Conservation (phyloP, 2,329 filamentous ascomycete species). For the Elsinoe perseae region DNA sequence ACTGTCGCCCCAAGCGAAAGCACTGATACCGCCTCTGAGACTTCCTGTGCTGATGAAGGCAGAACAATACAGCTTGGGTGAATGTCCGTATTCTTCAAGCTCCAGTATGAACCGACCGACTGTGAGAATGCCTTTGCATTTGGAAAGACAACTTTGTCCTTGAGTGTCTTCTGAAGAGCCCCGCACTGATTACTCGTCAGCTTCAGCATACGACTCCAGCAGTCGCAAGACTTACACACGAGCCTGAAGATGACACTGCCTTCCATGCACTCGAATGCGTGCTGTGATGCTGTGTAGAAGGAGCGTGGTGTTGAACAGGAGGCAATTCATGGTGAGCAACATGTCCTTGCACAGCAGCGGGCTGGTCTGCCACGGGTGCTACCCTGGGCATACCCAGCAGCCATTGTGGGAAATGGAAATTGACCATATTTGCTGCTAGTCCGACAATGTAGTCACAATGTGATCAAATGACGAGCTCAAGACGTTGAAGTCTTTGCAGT, state of each 20-base stretch:
- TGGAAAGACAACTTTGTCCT: slow-evolving; percentile 15
- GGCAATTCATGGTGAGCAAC: slow-evolving; percentile 3
- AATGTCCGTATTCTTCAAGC: slow-evolving; percentile 17
- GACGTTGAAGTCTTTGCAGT: neutral
- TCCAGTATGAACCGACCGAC: slow-evolving; percentile 15
- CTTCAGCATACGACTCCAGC: neutral
- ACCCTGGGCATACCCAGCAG: slow-evolving; percentile 5
- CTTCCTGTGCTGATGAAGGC: slow-evolving; percentile 8
- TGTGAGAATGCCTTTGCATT: slow-evolving; percentile 10
- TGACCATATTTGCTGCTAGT: neutral
- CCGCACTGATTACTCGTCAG: slow-evolving; percentile 8
- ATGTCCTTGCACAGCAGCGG: slow-evolving; percentile 6
- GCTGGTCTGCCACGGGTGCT: slow-evolving; percentile 8
- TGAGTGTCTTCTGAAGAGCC: slow-evolving; percentile 11
- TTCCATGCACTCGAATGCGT: slow-evolving; percentile 11
- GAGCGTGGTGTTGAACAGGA: neutral
- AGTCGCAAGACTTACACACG: slow-evolving; percentile 3
- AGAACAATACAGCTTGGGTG: slow-evolving; percentile 14
- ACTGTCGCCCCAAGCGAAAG: slow-evolving; percentile 14
- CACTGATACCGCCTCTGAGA: slow-evolving; percentile 8
- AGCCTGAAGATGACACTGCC: slow-evolving; percentile 12
- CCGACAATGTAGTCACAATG: neutral
- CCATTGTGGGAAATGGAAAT: slow-evolving; percentile 13
- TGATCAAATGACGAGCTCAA: neutral
- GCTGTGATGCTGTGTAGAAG: neutral